phyloP scores from a whole-genome alignment of 441 rosid species.

The Syzygium malaccense region DNA sequence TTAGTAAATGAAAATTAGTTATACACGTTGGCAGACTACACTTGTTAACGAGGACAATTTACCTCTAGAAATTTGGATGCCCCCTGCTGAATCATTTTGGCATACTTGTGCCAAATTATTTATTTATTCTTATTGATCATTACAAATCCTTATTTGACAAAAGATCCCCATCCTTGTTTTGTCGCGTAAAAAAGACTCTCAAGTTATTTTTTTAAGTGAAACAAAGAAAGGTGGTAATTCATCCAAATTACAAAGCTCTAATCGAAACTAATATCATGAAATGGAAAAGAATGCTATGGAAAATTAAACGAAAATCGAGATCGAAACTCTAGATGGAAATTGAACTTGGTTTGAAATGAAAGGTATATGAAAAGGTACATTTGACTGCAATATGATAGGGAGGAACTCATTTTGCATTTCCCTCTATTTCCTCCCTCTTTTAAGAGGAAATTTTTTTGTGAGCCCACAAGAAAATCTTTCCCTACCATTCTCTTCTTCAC shows the following conservation, averaged over 20 bases:
- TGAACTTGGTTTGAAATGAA: background rate
- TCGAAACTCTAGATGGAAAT: too few species aligned
- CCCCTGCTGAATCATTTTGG: background rate
- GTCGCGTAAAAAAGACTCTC: too few species aligned
- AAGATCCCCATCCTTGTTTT: background rate
- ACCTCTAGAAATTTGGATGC: background rate
- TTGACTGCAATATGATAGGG: too few species aligned
- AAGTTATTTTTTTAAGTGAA: too few species aligned
- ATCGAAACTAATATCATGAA: too few species aligned
- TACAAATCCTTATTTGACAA: background rate
- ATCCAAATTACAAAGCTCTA: too few species aligned
- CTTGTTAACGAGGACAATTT: background rate
- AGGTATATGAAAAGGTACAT: too few species aligned
- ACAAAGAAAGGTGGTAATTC: too few species aligned
- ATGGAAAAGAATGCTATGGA: too few species aligned
- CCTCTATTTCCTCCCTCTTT: background rate
- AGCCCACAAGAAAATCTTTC: background rate
- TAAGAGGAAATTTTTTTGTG: background rate
- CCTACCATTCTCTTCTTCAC: background rate
- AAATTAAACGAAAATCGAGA: too few species aligned
- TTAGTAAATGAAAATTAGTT: too few species aligned
- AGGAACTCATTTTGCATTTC: background rate
- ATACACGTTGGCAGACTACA: background rate
- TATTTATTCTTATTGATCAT: background rate
- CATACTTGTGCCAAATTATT: background rate